These are phyloP conservation scores for Zalaria sp. DNA, from an alignment of 2,329 filamentous ascomycete species.

Conservation along the genomic window DNA sequence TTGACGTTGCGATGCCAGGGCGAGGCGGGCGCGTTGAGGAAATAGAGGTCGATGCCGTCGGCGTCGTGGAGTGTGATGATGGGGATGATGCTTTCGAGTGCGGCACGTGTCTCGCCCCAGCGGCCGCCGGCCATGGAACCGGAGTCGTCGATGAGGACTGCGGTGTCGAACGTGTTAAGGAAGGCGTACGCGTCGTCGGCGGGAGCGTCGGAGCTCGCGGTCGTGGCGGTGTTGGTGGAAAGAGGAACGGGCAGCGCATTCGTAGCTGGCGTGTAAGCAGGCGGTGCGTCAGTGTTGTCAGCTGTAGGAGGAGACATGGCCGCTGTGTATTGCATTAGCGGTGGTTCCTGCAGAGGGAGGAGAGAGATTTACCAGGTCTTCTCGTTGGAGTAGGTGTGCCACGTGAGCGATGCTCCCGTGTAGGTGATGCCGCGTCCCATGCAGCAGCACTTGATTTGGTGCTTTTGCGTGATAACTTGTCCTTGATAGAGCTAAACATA, in stretches of 20 bases:
- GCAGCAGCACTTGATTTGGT: background rate
- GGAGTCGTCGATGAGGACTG: constrained; percentile 89
- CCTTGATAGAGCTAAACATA: background rate
- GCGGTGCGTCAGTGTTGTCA: constrained; percentile 10
- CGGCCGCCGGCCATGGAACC: constrained; percentile 64
- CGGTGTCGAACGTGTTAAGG: constrained; percentile 66
- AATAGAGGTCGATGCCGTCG: constrained; percentile 84
- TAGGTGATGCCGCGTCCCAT: background rate
- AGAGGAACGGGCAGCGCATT: constrained; percentile 19
- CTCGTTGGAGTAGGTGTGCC: background rate
- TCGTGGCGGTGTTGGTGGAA: constrained; percentile 5
- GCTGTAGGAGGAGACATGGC: background rate
- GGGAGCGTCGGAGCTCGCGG: constrained; percentile 9
- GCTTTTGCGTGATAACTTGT: background rate
- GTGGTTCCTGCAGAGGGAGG: background rate
- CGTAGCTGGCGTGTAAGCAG: constrained; percentile 27
- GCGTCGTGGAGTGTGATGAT: constrained; percentile 67
- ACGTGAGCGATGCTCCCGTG: too few species aligned
- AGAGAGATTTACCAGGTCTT: background rate
- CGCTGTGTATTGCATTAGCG: background rate
- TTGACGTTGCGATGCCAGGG: constrained; percentile 53
- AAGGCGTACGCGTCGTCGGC: constrained; percentile 62
- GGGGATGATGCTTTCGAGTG: constrained; percentile 60
- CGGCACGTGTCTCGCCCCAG: constrained; percentile 62
- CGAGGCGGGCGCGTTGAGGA: constrained; percentile 57